phyloP scores from a whole-genome alignment of 352 stramenopile species.

The Pythium rhizo-oryzae region DNA sequence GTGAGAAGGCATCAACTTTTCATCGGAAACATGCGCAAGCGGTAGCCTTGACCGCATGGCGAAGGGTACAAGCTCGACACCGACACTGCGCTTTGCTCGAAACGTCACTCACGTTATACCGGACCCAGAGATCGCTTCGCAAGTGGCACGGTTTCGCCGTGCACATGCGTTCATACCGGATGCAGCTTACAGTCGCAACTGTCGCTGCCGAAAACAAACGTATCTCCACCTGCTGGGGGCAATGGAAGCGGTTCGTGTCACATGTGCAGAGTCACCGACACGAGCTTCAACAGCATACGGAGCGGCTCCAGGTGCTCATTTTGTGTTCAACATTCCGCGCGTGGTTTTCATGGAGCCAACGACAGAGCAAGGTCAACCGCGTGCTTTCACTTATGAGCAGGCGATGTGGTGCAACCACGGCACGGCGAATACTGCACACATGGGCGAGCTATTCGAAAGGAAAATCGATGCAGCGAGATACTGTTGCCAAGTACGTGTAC shows the following conservation, averaged over 20 bases:
- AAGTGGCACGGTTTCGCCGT: slow-evolving; percentile 17
- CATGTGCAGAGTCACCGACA: slow-evolving; percentile 31
- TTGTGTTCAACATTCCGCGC: slow-evolving; percentile 61
- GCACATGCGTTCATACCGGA: background rate
- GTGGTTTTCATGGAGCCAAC: slow-evolving; percentile 42
- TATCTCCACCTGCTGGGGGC: background rate
- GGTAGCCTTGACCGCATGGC: slow-evolving; percentile 3
- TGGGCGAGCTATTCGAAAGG: slow-evolving; percentile 3
- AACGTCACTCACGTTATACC: slow-evolving; percentile 8
- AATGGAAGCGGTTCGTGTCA: slow-evolving; percentile 35
- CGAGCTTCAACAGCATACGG: slow-evolving; percentile 54
- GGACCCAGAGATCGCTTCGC: slow-evolving; percentile 7
- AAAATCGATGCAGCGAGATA: background rate
- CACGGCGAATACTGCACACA: background rate
- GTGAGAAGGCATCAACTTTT: background rate
- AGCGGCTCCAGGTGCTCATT: slow-evolving; percentile 60
- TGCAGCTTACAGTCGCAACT: slow-evolving; percentile 20
- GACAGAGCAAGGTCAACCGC: slow-evolving; percentile 32
- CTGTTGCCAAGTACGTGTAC: background rate
- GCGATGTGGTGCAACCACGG: slow-evolving; percentile 26
- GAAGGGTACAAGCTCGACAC: background rate
- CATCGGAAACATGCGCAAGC: background rate
- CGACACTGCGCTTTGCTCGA: slow-evolving; percentile 1
- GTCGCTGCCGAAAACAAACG: slow-evolving; percentile 13
- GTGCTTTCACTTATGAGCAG: slow-evolving; percentile 30